Evolutionary conservation across 2,329 filamentous ascomycete genomes (phyloP), one percentile per base, ranked within the genome.

Genomic region (Bimuria novae-zelandiae): DNA sequence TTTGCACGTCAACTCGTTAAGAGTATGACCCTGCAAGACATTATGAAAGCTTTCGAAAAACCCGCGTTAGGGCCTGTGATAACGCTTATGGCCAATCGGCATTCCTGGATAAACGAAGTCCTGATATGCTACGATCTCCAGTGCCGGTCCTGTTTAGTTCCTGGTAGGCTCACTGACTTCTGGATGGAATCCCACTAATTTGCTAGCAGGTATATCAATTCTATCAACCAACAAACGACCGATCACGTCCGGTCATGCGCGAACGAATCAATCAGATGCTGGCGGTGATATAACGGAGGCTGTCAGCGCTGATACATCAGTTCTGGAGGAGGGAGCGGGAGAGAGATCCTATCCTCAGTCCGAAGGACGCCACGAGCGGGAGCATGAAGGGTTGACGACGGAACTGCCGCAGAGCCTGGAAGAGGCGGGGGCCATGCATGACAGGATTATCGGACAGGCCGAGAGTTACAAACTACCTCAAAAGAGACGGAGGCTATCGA

Each of bases 121-220:
- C 3, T 40, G 16, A 40, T 19, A 21, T 40, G 16, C 16, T 40
- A 40, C 16, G 16, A 40, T 23, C 36, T 40, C 16, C 14, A 40
- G 36, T 40, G 16, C 36, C 16, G 16, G 36, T 2, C 36, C 21
- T 6, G 4, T 40, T 40, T 40, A 40, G 36, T 21, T 23, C 7
- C 36, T 40, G 16, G 16, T 40, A 40, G 14, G 21, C 36, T 40
- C 16, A 40, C 36, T 40, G 16, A 40, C 36, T 40, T 40, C 16
- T 17, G 16, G 16, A 40, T 40, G 14, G 8, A 40, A 6, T 40
- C 14, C 36, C 16, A 40, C 36, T 40, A 17, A 40, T 40, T 40
- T 40, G 7, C 36, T 40, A 40, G 36, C 16, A 40, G 36, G 36
- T 40, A 40, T 23, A 37, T 37, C 35, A 40, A 40, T 40, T 40